A percentile compares a stretch with the other conserved stretches of the same genome.
Evolutionary conservation across 441 rosid genomes (phyloP).

Genomic region (Biscutella laevigata): DNA sequence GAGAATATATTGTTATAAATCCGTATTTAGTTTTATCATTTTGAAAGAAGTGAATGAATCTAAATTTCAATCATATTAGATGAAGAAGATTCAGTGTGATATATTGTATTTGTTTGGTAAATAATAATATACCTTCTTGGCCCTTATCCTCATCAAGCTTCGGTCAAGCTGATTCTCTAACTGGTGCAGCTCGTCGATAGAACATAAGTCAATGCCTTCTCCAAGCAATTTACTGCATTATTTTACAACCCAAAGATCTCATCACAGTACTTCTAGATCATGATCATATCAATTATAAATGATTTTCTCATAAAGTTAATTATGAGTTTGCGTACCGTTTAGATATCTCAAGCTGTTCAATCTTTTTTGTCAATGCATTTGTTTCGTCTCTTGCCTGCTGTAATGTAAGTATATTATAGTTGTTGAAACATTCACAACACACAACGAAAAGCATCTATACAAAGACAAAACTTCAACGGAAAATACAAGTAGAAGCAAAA

Average conservation of each 20-base stretch:
- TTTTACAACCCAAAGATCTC: neutral
- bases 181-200: constrained; percentile 51
- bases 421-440: neutral
- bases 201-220: constrained; percentile 44
- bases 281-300: neutral
- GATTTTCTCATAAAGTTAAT: neutral
- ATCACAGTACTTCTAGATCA: neutral
- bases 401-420: constrained; percentile 4
- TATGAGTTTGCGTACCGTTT: constrained; percentile 35
- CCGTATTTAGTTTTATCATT: too few species aligned
- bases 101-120: neutral
- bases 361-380: constrained; percentile 39
- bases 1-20: neutral
- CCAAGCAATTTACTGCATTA: constrained; percentile 52
- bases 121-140: constrained; percentile 71
- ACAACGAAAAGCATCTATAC: neutral
- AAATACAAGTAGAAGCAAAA: too few species aligned
- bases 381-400: constrained; percentile 42
- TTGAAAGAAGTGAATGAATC: too few species aligned
- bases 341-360: constrained; percentile 51
- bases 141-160: constrained; percentile 58
- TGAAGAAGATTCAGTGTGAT: neutral
- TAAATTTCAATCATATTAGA: neutral
- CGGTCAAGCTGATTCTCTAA: constrained; percentile 64
- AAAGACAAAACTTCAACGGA: too few species aligned